Percentiles rank a stretch among this genome's conserved stretches.
Conservation (phyloP, 148 eudicot species). For the Vaccinium corymbosum region DNA sequence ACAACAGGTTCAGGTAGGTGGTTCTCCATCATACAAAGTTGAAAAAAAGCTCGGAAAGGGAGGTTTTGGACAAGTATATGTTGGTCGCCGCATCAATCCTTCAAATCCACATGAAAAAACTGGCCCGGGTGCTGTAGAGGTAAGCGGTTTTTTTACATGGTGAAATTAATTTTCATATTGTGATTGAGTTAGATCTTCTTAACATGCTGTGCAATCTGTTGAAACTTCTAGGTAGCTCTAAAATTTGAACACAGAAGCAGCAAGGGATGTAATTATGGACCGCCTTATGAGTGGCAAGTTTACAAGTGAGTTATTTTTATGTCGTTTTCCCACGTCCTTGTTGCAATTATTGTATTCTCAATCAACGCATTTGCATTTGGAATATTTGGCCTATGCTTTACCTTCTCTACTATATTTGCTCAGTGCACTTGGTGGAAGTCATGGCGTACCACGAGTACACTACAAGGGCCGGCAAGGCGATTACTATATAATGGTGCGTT, state of each 20-base stretch:
- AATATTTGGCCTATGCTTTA: constrained; percentile 8
- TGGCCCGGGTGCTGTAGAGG: constrained; percentile 82
- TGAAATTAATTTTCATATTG: neutral
- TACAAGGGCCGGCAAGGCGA: constrained; percentile 81
- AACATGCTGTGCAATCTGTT: neutral
- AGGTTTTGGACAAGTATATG: constrained; percentile 93
- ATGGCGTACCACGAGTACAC: constrained; percentile 90
- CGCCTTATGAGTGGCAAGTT: constrained; percentile 97
- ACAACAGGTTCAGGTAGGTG: constrained; percentile 75
- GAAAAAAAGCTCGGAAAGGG: constrained; percentile 88
- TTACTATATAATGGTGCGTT: constrained; percentile 74
- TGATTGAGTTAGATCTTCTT: neutral
- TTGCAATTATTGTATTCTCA: neutral
- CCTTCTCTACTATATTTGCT: neutral
- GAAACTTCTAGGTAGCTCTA: constrained; percentile 59
- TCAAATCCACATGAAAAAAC: constrained; percentile 52
- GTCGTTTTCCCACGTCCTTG: constrained; percentile 6
- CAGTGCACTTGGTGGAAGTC: constrained; percentile 87
- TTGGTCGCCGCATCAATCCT: constrained; percentile 62
- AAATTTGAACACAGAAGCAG: constrained; percentile 85
- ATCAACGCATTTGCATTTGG: neutral
- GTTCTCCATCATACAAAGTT: constrained; percentile 61
- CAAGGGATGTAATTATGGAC: constrained; percentile 92
- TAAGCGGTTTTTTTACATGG: constrained; percentile 17
- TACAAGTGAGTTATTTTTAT: constrained; percentile 54